phyloP scores from a whole-genome alignment of 495 filamentous ascomycete species.

The Bathelium albidoporum region DNA sequence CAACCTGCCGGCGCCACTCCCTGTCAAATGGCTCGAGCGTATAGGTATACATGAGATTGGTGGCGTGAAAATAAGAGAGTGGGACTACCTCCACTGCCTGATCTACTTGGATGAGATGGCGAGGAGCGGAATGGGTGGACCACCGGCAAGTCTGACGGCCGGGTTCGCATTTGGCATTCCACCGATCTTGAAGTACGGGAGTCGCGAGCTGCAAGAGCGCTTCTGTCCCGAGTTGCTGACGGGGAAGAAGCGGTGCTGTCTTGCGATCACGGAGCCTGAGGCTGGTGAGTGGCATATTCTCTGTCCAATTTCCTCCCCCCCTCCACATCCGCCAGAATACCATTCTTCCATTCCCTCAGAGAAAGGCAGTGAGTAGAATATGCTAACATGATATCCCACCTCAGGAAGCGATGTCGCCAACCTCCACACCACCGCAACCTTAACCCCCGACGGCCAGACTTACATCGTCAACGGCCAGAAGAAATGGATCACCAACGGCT shows the following conservation, averaged over 20 bases:
- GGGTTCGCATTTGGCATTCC: constrained; percentile 64
- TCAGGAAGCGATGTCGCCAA: constrained; percentile 57
- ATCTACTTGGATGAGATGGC: constrained; percentile 63
- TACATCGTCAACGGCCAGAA: constrained; percentile 68
- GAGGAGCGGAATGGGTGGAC: constrained; percentile 51
- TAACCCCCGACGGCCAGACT: constrained; percentile 50
- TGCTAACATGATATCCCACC: not conserved
- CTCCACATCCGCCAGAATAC: not conserved
- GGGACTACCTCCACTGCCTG: constrained; percentile 59
- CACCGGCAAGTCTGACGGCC: constrained; percentile 48
- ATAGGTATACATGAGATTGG: constrained; percentile 54
- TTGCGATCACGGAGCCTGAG: constrained; percentile 69
- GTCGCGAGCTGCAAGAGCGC: constrained; percentile 46
- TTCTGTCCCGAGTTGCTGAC: constrained; percentile 57
- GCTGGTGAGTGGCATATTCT: constrained; percentile 35
- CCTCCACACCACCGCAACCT: constrained; percentile 56
- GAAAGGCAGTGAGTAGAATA: not conserved
- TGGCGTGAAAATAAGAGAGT: constrained; percentile 61
- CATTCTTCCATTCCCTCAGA: not conserved
- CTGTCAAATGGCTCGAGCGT: constrained; percentile 54
- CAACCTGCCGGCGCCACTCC: constrained; percentile 52
- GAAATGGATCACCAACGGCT: constrained; percentile 71
- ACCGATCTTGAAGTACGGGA: constrained; percentile 59
- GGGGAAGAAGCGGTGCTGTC: constrained; percentile 56
- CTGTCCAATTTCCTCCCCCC: no score